phyloP scores from a whole-genome alignment of 495 filamentous ascomycete genomes.

The Talaromyces adpressus region DNA sequence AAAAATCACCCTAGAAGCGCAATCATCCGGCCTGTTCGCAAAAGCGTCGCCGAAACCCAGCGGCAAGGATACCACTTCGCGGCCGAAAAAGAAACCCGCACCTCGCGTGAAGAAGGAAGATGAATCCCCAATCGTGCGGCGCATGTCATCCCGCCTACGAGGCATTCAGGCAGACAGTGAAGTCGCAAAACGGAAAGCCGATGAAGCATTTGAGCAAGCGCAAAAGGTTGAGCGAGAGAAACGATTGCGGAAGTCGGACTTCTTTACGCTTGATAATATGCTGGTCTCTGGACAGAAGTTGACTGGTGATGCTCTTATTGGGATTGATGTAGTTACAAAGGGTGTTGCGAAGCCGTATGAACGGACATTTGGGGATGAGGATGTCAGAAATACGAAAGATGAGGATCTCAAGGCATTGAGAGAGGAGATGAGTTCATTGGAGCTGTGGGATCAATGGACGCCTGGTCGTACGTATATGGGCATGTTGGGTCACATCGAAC shows the following conservation, averaged over 20 bases:
- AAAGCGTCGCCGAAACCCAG: slow-evolving; percentile 21
- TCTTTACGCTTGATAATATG: slow-evolving; percentile 69
- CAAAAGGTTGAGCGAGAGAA: slow-evolving; percentile 61
- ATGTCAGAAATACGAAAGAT: slow-evolving; percentile 76
- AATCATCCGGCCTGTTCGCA: slow-evolving; percentile 46
- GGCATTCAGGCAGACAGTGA: slow-evolving; percentile 66
- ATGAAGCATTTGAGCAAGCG: slow-evolving; percentile 58
- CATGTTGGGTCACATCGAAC: neutral
- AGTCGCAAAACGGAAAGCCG: slow-evolving; percentile 70
- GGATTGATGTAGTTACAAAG: slow-evolving; percentile 52
- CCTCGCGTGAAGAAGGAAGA: slow-evolving; percentile 44
- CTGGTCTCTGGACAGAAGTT: slow-evolving; percentile 69
- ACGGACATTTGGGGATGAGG: slow-evolving; percentile 71
- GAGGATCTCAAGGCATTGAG: slow-evolving; percentile 68
- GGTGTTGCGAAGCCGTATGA: slow-evolving; percentile 69
- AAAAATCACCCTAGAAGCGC: slow-evolving; percentile 43
- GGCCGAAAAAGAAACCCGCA: slow-evolving; percentile 42
- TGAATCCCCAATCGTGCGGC: slow-evolving; percentile 40
- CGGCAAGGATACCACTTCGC: slow-evolving; percentile 22
- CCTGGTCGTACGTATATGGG: slow-evolving; percentile 55
- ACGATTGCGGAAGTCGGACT: slow-evolving; percentile 61
- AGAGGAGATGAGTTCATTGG: slow-evolving; percentile 70
- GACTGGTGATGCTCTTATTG: slow-evolving; percentile 31
- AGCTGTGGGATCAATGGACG: slow-evolving; percentile 74
- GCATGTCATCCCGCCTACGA: slow-evolving; percentile 59